Base-by-base conservation (phyloP, 2,329 filamentous ascomycete genomes). In the Taxawa tesnikishii region DNA sequence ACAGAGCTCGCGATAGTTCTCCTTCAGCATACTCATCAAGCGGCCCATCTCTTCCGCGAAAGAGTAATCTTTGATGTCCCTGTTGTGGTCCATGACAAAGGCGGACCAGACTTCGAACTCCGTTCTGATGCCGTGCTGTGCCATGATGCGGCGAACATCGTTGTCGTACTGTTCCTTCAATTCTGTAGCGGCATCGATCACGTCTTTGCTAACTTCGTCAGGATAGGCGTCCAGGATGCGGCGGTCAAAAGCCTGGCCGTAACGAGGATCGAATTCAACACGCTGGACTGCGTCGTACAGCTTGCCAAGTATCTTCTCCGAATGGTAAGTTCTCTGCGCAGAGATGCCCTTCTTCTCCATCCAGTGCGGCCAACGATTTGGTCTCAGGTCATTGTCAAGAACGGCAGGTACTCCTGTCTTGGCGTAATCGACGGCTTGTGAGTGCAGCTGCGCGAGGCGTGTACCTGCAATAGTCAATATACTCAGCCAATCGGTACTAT, bases 101-200 rank as follows among this genome's bases (percentile, higher is more conserved):
- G 83, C 78, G 0, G 84, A 79, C 75, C 79, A 94, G 8, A 93
- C 71, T 54, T 98, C 90, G 43, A 94, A 94, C 47, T 98, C 90
- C 0, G 82, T 93, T 12, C 63, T 59, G 34, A 96, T 80, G 26
- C 80, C 79, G 43, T 85, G 75, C 46, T 94, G 87, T 2, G 75
- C 79, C 75, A 96, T 87, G 34, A 94, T 66, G 1, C 85, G 73
- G 9, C 71, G 73, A 46, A 96, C 68, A 0, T 75, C 70, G 11
- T 69, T 67, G 47, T 98, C 90, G 43, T 96, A 94, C 17, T 78
- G 63, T 0, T 47, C 49, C 55, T 98, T 98, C 46, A 94, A 59
- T 7, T 68, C 59, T 5, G 65, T 62, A 0, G 79, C 83, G 29
- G 64, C 63, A 4, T 65, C 50, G 11, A 92, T 55, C 1, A 74